These are phyloP conservation scores for Parafenestella ontariensis DNA, from an alignment of 2,329 filamentous ascomycete species.

Conservation along the genomic window DNA sequence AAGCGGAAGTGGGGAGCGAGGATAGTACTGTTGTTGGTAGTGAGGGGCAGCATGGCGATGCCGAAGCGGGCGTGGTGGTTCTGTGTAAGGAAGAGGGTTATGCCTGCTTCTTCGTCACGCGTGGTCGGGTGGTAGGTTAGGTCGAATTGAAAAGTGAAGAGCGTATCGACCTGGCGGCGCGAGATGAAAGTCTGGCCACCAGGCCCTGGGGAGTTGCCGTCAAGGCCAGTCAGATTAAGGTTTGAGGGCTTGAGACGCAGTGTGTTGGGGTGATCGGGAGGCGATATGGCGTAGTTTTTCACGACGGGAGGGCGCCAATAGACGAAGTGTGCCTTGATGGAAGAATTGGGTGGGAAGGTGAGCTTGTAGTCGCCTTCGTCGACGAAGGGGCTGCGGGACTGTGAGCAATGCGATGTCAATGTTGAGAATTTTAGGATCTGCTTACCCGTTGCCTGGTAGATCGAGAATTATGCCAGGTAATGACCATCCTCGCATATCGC, in stretches of 20 bases:
- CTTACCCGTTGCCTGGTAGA: conserved; percentile 49
- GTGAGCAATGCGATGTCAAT: neutral
- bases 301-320: conserved; percentile 61
- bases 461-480: conserved; percentile 47
- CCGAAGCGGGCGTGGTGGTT: conserved; percentile 60
- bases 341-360: conserved; percentile 55
- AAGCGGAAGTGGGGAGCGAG: conserved; percentile 53
- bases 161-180: conserved; percentile 60
- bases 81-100: conserved; percentile 60
- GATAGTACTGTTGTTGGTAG: conserved; percentile 6
- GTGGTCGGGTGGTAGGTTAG: conserved; percentile 52
- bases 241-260: conserved; percentile 58
- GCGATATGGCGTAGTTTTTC: conserved; percentile 58
- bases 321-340: conserved; percentile 60
- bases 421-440: no score
- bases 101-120: conserved; percentile 59
- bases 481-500: conserved; percentile 53
- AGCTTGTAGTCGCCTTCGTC: conserved; percentile 51
- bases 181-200: conserved; percentile 60
- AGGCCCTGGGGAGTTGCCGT: conserved; percentile 56
- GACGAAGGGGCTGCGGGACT: conserved; percentile 45
- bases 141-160: conserved; percentile 61
- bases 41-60: conserved; percentile 31
- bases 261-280: conserved; percentile 51
- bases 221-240: conserved; percentile 62